phyloP scores from a whole-genome alignment of 2,329 filamentous ascomycete species.

The Penicillium oxalicum region DNA sequence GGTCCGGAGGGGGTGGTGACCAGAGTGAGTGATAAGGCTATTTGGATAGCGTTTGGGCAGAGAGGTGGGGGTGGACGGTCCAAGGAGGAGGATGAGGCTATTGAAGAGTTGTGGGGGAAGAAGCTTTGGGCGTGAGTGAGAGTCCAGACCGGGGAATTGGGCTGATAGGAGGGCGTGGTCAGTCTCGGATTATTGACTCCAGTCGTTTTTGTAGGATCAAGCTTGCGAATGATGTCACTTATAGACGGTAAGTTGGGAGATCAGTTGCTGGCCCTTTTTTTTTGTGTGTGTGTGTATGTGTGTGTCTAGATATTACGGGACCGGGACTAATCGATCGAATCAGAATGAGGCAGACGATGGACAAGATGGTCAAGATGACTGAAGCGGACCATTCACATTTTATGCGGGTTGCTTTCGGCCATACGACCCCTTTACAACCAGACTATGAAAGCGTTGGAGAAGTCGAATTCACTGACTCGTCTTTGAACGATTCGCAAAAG shows the following conservation, averaged over 20 bases:
- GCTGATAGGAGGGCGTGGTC: too few species aligned
- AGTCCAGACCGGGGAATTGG: background rate
- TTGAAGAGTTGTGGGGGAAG: slow-evolving; percentile 48
- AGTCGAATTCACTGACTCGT: slow-evolving; percentile 51
- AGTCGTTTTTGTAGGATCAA: slow-evolving; percentile 48
- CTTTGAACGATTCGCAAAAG: slow-evolving; percentile 57
- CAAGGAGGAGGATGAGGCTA: slow-evolving; percentile 39
- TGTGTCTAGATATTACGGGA: background rate
- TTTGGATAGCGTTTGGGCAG: slow-evolving; percentile 43
- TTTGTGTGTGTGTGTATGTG: too few species aligned
- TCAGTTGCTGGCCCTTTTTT: background rate
- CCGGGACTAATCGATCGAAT: slow-evolving; percentile 4
- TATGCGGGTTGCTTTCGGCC: slow-evolving; percentile 57
- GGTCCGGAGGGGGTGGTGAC: slow-evolving; percentile 45
- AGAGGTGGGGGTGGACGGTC: slow-evolving; percentile 29
- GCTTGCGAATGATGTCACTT: slow-evolving; percentile 61
- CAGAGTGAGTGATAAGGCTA: slow-evolving; percentile 36
- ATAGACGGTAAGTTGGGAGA: slow-evolving; percentile 48
- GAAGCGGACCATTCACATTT: slow-evolving; percentile 53
- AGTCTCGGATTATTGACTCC: slow-evolving; percentile 6
- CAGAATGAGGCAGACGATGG: slow-evolving; percentile 61
- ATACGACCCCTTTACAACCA: slow-evolving; percentile 48
- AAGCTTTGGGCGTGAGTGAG: slow-evolving; percentile 58
- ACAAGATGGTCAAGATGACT: slow-evolving; percentile 50
- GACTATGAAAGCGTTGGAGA: slow-evolving; percentile 43